phyloP scores from a whole-genome alignment of 2,329 filamentous ascomycete species.

The Claviceps spartinae region DNA sequence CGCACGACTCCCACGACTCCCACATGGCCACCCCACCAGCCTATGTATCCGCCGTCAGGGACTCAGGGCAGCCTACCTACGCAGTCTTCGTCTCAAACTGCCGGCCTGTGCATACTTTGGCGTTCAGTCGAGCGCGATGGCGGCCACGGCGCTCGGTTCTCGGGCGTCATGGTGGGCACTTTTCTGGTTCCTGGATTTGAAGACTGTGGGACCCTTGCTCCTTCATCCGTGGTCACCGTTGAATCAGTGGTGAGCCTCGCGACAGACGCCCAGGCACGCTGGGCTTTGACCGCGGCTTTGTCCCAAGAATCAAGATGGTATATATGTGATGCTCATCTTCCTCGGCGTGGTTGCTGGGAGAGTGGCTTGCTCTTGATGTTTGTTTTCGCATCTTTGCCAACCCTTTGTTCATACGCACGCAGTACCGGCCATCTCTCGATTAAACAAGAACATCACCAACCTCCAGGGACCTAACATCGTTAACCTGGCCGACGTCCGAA shows the following conservation, averaged over 20 bases:
- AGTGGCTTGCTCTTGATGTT: background rate
- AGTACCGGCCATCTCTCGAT: background rate
- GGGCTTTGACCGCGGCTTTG: background rate
- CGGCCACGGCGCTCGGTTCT: constrained; percentile 4
- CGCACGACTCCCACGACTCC: background rate
- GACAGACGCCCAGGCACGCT: background rate
- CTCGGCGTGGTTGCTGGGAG: background rate
- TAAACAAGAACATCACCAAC: background rate
- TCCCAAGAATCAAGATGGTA: background rate
- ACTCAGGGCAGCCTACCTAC: background rate
- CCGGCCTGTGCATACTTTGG: constrained; percentile 7
- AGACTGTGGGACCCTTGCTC: constrained; percentile 1
- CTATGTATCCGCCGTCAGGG: background rate
- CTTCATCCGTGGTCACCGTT: background rate
- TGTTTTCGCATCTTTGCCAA: background rate
- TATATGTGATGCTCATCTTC: background rate
- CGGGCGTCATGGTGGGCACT: constrained; percentile 1
- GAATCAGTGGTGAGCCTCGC: background rate
- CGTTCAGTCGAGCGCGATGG: background rate
- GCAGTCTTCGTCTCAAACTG: constrained; percentile 11
- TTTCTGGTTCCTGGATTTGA: background rate
- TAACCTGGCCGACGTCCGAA: background rate
- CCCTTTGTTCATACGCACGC: background rate
- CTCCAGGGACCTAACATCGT: background rate
- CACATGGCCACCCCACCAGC: background rate